Evolutionary conservation across 768 basidiomycete genomes (phyloP).

Genomic region (Strobilomyces confusus): DNA sequence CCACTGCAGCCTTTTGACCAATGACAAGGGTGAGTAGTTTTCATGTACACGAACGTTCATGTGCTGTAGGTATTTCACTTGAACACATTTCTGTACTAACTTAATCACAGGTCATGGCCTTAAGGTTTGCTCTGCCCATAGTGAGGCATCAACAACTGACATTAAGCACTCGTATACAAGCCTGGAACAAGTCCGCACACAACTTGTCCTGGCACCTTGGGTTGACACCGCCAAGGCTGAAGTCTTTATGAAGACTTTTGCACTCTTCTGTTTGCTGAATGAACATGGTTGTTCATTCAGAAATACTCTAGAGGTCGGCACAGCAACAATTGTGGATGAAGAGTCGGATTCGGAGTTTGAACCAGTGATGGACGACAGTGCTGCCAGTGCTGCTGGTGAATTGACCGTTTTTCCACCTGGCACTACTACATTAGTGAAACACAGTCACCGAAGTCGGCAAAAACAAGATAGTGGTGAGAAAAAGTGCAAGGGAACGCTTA

Average conservation of each 20-base stretch:
- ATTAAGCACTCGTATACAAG: neutral
- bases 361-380: too few species aligned
- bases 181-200: neutral
- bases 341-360: neutral
- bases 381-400: too few species aligned
- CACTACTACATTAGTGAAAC: neutral
- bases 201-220: neutral
- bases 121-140: neutral
- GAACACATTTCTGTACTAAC: neutral
- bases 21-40: neutral
- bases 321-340: neutral
- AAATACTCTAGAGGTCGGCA: neutral
- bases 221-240: too few species aligned
- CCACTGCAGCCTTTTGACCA: neutral
- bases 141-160: neutral
- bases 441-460: neutral
- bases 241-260: conserved; percentile 6
- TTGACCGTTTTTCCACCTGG: neutral
- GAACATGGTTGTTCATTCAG: conserved; percentile 3
- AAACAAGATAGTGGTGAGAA: neutral
- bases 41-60: neutral
- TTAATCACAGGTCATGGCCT: neutral
- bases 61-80: neutral
- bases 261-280: conserved; percentile 6
- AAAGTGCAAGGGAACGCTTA: neutral